These are phyloP conservation scores for Bondarzewia mesenterica DNA, from an alignment of 1,284 basidiomycete genomes.

Conservation along the genomic window DNA sequence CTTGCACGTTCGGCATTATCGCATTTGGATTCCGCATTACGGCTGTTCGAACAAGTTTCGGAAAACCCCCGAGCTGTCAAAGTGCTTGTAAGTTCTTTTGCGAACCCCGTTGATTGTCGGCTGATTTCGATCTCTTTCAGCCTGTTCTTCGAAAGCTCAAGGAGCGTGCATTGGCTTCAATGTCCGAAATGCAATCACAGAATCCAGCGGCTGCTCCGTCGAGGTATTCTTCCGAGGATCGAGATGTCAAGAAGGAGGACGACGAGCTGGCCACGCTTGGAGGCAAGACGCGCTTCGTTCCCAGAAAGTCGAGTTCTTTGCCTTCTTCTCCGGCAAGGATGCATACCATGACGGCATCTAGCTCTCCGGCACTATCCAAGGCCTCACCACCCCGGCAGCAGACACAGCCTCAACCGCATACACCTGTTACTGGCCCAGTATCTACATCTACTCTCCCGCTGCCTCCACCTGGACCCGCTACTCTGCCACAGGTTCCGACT, in stretches of 20 bases:
- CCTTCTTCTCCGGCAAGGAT: constrained; percentile 28
- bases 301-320: constrained; percentile 43
- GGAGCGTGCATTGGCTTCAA: constrained; percentile 32
- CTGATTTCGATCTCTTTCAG: constrained; percentile 22
- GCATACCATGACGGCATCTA: constrained; percentile 6
- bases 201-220: constrained; percentile 6
- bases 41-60: constrained; percentile 45
- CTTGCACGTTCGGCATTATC: constrained; percentile 54
- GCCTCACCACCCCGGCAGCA: constrained; percentile 4
- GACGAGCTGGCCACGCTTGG: constrained; percentile 52
- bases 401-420: constrained; percentile 6
- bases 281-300: constrained; percentile 52
- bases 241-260: constrained; percentile 42
- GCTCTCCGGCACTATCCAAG: constrained; percentile 8
- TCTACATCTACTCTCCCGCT: background rate
- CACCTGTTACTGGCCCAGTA: constrained; percentile 1
- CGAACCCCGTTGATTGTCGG: background rate
- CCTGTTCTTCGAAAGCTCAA: constrained; percentile 51
- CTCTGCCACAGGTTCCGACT: background rate
- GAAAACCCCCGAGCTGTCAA: constrained; percentile 45
- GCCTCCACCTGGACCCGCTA: background rate
- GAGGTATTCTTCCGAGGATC: constrained; percentile 18
- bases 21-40: constrained; percentile 52
- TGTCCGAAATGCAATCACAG: constrained; percentile 15
- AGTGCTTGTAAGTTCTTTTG: constrained; percentile 46